Percentiles rank a stretch among this genome's conserved stretches.
phyloP scores from a whole-genome alignment of 2,329 filamentous ascomycete genomes.

The Elsinoe fawcettii region DNA sequence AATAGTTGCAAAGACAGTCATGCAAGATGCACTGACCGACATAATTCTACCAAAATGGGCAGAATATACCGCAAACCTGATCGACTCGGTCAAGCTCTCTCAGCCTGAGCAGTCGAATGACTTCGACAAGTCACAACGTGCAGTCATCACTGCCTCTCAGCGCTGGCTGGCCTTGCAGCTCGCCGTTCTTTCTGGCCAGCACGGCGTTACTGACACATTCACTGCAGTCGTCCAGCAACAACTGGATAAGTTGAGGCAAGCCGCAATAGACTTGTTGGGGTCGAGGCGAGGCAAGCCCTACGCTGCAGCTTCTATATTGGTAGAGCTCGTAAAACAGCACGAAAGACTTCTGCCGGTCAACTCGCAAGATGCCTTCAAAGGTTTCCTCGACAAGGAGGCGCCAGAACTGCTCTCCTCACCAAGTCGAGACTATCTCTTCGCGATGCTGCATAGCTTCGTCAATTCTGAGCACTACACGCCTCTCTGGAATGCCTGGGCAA shows the following conservation, averaged over 20 bases:
- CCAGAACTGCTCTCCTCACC: constrained; percentile 57
- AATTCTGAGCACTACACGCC: constrained; percentile 28
- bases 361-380: constrained; percentile 36
- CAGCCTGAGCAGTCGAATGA: constrained; percentile 76
- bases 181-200: constrained; percentile 28
- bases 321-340: constrained; percentile 43
- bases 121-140: constrained; percentile 62
- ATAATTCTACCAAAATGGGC: constrained; percentile 54
- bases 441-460: constrained; percentile 50
- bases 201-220: constrained; percentile 23
- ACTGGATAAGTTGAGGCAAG: constrained; percentile 37
- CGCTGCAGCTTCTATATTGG: constrained; percentile 53
- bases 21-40: constrained; percentile 15
- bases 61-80: constrained; percentile 52
- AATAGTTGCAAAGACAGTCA: constrained; percentile 32
- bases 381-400: constrained; percentile 50
- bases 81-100: constrained; percentile 62
- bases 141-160: constrained; percentile 56
- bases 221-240: constrained; percentile 28
- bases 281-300: constrained; percentile 58
- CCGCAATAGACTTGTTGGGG: constrained; percentile 44
- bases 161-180: constrained; percentile 54
- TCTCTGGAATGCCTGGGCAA: constrained; percentile 17
- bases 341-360: constrained; percentile 35
- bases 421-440: constrained; percentile 58